Conservation (phyloP, 1,139 yeast species). For the Saccharomyces uvarum region DNA sequence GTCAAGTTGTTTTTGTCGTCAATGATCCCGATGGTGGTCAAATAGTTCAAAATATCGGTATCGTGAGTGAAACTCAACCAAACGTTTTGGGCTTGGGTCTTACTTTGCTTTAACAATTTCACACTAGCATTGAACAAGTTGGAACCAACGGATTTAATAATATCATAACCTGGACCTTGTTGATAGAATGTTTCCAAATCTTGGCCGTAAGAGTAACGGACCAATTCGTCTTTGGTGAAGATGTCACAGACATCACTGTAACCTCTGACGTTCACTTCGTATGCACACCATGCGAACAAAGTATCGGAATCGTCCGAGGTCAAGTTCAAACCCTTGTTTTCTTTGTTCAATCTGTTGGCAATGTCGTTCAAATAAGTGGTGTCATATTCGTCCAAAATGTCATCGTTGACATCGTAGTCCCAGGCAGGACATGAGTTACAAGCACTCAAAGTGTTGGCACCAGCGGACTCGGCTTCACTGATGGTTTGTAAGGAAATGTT, state of each 20-base stretch:
- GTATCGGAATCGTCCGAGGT: conserved; percentile 38
- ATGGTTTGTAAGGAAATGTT: conserved; percentile 18
- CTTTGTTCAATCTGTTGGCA: conserved; percentile 35
- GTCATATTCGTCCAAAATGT: conserved; percentile 17
- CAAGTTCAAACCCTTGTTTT: conserved; percentile 40
- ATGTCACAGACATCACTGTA: conserved; percentile 47
- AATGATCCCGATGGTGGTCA: conserved; percentile 46
- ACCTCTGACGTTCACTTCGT: conserved; percentile 49
- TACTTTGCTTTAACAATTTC: conserved; percentile 22
- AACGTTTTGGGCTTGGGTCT: conserved; percentile 27
- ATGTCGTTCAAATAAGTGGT: conserved; percentile 34
- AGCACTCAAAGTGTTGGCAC: conserved; percentile 39
- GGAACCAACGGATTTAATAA: conserved; percentile 41
- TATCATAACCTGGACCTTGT: conserved; percentile 47
- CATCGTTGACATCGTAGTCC: conserved; percentile 19
- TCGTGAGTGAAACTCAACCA: conserved; percentile 53
- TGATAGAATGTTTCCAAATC: conserved; percentile 46
- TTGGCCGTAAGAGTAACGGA: conserved; percentile 39
- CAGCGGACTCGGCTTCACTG: conserved; percentile 33
- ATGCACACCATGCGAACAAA: conserved; percentile 48
- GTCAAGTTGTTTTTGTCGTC: conserved; percentile 25
- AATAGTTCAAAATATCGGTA: conserved; percentile 44
- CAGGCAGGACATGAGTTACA: conserved; percentile 30
- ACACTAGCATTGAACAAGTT: conserved; percentile 42
- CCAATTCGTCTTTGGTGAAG: conserved; percentile 50